Evolutionary conservation across 2,329 filamentous ascomycete species (phyloP), one percentile per base, ranked within the genome.

Genomic region (Rasamsonia emersonii): DNA sequence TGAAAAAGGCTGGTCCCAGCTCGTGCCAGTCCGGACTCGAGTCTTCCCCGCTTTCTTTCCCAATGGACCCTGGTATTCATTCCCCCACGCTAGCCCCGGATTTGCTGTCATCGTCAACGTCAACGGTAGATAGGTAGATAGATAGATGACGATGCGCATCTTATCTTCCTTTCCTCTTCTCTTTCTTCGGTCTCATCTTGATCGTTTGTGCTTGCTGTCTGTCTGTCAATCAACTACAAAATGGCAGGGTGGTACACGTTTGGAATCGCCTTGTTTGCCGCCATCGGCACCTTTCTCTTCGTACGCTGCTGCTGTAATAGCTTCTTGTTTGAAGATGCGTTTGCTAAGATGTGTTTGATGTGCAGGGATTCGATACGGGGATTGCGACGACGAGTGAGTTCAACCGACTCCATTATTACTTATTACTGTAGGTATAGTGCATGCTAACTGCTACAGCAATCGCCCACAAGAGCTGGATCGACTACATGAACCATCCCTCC

Each of bases 251-350:
- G 54, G 58, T 71, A 72, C 45, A 65, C 67, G 3, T 51, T 72
- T 18, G 64, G 66, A 4, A 53, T 75, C 36, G 70, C 69, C 28
- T 46, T 73, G 21, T 75, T 75, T 49, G 71, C 71, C 21, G 70
- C 70, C 13, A 71, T 75, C 32, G 72, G 71, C 40, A 75, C 72
- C 0, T 74, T 75, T 49, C 59, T 75, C 33, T 76, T 73, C 48
- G 69, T 71, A 59, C 24, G 68, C 21, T 21, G 9, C 18, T 10
- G n/a, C 16, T 28, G 6, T 14, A 16, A 50, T 5, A 11, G 24
- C 14, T 15, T 8, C 9, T 15, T 27, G 13, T 27, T 5, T 16
- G 19, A 4, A 10, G 9, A 11, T 8, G 6, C 9, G 23, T 7
- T 26, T 24, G 18, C 28, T 16, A 24, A 40, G 18, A 42, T 29